Conservation (phyloP, 805 yeast species). For the Hanseniaspora singularis region DNA sequence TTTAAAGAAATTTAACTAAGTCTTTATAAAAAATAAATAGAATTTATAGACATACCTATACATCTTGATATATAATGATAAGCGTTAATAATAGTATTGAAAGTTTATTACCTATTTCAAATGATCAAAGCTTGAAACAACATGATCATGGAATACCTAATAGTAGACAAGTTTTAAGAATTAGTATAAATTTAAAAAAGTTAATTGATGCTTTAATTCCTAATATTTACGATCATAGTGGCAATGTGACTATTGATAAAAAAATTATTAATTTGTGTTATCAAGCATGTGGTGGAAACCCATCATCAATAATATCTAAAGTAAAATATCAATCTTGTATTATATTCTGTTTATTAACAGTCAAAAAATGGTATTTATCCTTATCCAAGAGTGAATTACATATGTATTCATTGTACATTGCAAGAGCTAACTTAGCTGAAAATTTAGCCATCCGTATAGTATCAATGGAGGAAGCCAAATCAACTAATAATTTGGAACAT, state of each 20-base stretch:
- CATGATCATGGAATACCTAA: constrained; percentile 33
- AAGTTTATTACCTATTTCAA: not conserved
- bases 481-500: constrained; percentile 37
- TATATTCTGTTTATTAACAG: constrained; percentile 59
- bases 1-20: too few species aligned
- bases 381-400: constrained; percentile 49
- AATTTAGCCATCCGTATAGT: constrained; percentile 57
- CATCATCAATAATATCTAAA: constrained; percentile 41
- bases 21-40: too few species aligned
- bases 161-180: constrained; percentile 54
- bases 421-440: constrained; percentile 62
- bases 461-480: constrained; percentile 40
- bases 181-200: constrained; percentile 60
- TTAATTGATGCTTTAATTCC: constrained; percentile 65
- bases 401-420: constrained; percentile 49
- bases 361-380: constrained; percentile 65
- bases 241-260: constrained; percentile 44
- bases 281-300: constrained; percentile 72
- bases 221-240: constrained; percentile 40
- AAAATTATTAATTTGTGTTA: constrained; percentile 49
- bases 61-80: too few species aligned
- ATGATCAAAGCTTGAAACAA: not conserved
- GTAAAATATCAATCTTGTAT: constrained; percentile 55
- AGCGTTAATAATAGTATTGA: not conserved
- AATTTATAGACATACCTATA: too few species aligned